Evolutionary conservation across 495 filamentous ascomycete species (phyloP), one percentile per base, ranked within the genome.

Genomic region (Aspergillus ellipticus): DNA sequence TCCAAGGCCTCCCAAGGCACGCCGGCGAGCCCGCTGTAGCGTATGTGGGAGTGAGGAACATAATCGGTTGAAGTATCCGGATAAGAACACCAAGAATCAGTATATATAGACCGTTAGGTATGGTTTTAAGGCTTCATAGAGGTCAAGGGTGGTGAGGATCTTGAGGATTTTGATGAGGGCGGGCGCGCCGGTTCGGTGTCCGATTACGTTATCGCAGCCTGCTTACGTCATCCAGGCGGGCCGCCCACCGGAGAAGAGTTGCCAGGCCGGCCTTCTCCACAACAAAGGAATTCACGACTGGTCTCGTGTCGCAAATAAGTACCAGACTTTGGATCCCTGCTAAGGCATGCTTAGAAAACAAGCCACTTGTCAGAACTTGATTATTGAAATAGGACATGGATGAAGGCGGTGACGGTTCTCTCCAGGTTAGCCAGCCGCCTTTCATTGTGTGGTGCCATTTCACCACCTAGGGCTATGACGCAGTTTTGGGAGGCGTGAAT

Each of bases 321-420:
- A 39, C 8, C 35, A n/a, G 33, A 35, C 33, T 15, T 13, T 13
- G 1, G 13, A 4, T 39, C 0, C n/a, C 5, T n/a, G n/a, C 35
- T n/a, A 15, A 64, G 64, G 58, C 37, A 67, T 67, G 64, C 56
- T 29, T 54, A 62, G 51, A 37, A 60, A 55, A 54, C 17, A 48
- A 24, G 37, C 22, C 51, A 57, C 41, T 42, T 42, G 49, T 49
- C 31, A 55, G n/a, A 57, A 51, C 48, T 47, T 39, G 49, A 59
- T 21, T 29, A 31, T 54, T 6, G 59, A 64, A 29, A 62, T 58
- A 35, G 55, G 67, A 56, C 35, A 70, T 70, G 67, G 67, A 46
- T 65, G 62, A 70, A 16, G 52, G 31, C 19, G 51, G 46, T 52
- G 60, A 60, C 15, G 49, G 24, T 35, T 37, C 50, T 9, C 52